phyloP scores from a whole-genome alignment of 176 grass and related monocot species.

The Triticum turgidum region DNA sequence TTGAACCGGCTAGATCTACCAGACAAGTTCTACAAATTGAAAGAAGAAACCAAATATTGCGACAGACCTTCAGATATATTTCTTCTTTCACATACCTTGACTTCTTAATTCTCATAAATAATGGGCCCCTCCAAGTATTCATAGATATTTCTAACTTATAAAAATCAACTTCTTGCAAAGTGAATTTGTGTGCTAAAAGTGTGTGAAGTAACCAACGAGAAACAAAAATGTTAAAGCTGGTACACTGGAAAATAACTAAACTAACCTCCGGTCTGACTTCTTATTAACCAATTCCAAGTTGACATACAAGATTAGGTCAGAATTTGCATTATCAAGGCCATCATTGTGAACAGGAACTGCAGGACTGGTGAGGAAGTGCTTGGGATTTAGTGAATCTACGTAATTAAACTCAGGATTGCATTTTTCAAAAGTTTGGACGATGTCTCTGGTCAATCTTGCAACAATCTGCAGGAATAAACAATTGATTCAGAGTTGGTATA shows the following conservation, averaged over 20 bases:
- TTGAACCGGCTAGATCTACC: conserved; percentile 13
- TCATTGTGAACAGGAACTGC: conserved; percentile 64
- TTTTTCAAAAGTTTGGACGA: conserved; percentile 73
- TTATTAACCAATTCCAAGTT: conserved; percentile 78
- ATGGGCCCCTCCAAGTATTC: not conserved
- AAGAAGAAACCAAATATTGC: conserved; percentile 10
- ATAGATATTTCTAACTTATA: conserved; percentile 13
- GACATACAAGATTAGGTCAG: conserved; percentile 89
- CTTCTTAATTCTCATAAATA: conserved; percentile 24
- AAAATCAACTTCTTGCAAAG: not conserved
- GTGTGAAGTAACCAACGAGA: not conserved
- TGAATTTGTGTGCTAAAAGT: conserved; percentile 3
- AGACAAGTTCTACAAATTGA: not conserved
- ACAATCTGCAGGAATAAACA: conserved; percentile 65
- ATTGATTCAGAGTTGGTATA: conserved; percentile 30
- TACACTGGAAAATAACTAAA: conserved; percentile 7
- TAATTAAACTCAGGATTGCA: conserved; percentile 82
- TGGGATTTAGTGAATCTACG: conserved; percentile 79
- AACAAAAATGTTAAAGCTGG: not conserved
- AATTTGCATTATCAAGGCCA: conserved; percentile 93
- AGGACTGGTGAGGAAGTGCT: conserved; percentile 86
- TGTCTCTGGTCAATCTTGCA: conserved; percentile 73
- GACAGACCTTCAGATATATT: not conserved
- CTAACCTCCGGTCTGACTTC: conserved; percentile 70
- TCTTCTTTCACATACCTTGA: not conserved